Percentiles rank a stretch among this genome's conserved stretches.
Conservation (phyloP, 352 stramenopile genomes). For the Pilasporangium apinafurcum region DNA sequence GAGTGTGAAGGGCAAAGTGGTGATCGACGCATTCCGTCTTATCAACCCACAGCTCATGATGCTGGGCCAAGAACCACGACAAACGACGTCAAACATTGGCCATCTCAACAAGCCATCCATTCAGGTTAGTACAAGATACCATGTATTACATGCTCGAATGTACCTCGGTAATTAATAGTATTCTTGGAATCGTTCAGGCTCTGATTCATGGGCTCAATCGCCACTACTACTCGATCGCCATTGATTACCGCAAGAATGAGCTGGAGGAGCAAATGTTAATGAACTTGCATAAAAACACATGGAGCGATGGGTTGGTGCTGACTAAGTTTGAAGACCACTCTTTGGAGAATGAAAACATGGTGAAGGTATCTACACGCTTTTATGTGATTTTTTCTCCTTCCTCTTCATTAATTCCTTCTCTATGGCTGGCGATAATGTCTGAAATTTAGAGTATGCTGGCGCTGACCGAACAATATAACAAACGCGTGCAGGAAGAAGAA, state of each 20-base stretch:
- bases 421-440: not conserved
- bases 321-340: conserved; percentile 95
- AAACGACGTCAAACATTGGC: conserved; percentile 99
- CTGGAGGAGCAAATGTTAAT: conserved; percentile 99
- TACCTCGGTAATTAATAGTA: conserved; percentile 2
- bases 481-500: conserved; percentile 91
- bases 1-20: conserved; percentile 98
- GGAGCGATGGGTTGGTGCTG: conserved; percentile 93
- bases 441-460: conserved; percentile 85
- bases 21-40: conserved; percentile 99
- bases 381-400: too few relatives aligned
- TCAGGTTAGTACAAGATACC: conserved; percentile 41
- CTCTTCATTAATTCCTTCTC: not conserved
- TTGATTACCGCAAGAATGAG: conserved; percentile 99
- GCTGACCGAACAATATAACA: conserved; percentile 96
- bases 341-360: conserved; percentile 87
- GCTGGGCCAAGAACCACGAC: conserved; percentile 95
- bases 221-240: conserved; percentile 98
- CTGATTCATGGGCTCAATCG: conserved; percentile 98
- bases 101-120: conserved; percentile 99
- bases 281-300: conserved; percentile 98
- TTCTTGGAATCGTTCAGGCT: conserved; percentile 28
- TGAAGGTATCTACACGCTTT: conserved; percentile 58
- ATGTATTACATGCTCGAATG: not conserved
- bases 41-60: conserved; percentile 99